These are phyloP conservation scores for Auxenochlorella protothecoides DNA, from an alignment of 139 green algal genomes.

Conservation along the genomic window DNA sequence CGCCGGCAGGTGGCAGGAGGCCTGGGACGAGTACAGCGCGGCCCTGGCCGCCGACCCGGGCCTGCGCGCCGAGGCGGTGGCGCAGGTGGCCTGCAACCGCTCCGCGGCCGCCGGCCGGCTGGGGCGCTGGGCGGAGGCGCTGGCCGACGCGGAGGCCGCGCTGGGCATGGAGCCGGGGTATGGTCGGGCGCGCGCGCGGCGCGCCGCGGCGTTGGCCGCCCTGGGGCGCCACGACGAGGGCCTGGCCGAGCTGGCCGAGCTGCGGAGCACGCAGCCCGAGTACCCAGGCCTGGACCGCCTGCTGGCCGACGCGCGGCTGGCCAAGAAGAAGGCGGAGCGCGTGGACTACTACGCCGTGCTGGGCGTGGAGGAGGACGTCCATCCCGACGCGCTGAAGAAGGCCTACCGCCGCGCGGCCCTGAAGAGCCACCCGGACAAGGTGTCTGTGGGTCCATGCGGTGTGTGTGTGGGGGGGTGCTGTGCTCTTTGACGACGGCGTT, in stretches of 20 bases:
- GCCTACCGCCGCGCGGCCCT: constrained; percentile 80
- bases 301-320: constrained; percentile 24
- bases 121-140: constrained; percentile 10
- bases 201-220: not conserved
- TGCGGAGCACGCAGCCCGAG: too few relatives aligned
- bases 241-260: too few relatives aligned
- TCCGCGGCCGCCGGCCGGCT: constrained; percentile 24
- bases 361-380: not conserved
- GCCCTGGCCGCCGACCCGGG: constrained; percentile 22
- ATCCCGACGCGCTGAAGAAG: constrained; percentile 57
- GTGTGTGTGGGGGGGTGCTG: not conserved
- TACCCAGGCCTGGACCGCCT: constrained; percentile 12
- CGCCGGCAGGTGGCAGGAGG: constrained; percentile 20
- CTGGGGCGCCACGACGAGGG: too few relatives aligned
- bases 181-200: constrained; percentile 24
- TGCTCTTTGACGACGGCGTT: too few relatives aligned
- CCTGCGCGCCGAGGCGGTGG: constrained; percentile 23
- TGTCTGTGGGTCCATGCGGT: not conserved
- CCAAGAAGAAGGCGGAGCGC: constrained; percentile 35
- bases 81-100: constrained; percentile 21
- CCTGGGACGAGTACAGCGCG: constrained; percentile 24
- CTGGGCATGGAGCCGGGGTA: constrained; percentile 22
- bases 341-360: constrained; percentile 50
- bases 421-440: constrained; percentile 84
- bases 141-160: constrained; percentile 26